These are phyloP conservation scores for Flaveria floridana DNA, from an alignment of 140 eudicot species.

Conservation along the genomic window DNA sequence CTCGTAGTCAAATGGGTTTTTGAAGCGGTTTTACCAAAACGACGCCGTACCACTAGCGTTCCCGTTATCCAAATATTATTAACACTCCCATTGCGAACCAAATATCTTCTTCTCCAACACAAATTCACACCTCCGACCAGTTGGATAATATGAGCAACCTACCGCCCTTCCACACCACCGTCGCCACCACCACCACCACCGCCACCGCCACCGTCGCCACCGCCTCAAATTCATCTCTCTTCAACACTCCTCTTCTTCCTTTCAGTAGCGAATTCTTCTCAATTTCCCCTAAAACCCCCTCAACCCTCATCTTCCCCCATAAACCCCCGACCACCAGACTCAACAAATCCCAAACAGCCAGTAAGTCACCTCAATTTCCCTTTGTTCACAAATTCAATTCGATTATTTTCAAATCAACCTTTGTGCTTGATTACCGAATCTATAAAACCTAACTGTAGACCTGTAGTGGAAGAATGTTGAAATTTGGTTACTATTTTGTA, in stretches of 20 bases:
- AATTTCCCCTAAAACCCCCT: conserved; percentile 27
- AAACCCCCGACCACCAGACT: conserved; percentile 28
- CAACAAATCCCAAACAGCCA: conserved; percentile 23
- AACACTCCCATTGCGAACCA: background rate
- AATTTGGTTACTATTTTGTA: background rate
- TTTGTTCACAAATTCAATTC: background rate
- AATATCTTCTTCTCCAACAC: conserved; percentile 15
- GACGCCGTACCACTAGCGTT: background rate
- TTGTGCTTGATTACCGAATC: background rate
- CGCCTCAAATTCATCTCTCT: conserved; percentile 25
- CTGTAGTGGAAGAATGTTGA: background rate
- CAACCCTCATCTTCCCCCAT: conserved; percentile 27
- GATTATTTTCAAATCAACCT: background rate
- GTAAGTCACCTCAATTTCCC: conserved; percentile 33
- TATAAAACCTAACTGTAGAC: background rate
- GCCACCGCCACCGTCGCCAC: background rate
- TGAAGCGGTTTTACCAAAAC: conserved; percentile 26
- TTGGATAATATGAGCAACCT: conserved; percentile 27
- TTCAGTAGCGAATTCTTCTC: conserved; percentile 36
- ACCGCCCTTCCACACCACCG: conserved; percentile 9
- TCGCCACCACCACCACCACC: background rate
- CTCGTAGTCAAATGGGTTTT: conserved; percentile 8
- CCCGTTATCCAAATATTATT: background rate
- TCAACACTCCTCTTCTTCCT: conserved; percentile 24
- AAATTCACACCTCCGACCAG: conserved; percentile 9